phyloP scores from a whole-genome alignment of 1,284 basidiomycete genomes.

The Kwoniella shivajii region DNA sequence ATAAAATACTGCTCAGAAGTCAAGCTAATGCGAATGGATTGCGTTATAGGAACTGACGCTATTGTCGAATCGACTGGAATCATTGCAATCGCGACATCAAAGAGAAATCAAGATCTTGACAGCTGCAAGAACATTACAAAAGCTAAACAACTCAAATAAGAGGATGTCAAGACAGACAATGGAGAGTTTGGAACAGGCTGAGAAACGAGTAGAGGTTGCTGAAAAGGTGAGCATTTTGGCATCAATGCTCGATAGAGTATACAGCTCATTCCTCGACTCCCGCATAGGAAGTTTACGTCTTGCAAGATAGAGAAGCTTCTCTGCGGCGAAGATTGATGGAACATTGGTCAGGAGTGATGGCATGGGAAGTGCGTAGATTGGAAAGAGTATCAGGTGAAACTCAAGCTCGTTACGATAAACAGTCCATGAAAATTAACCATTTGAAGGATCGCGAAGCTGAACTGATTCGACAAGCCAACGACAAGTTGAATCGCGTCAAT shows the following conservation, averaged over 20 bases:
- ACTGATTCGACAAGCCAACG: conserved; percentile 22
- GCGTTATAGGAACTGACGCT: conserved; percentile 45
- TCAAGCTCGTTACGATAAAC: conserved; percentile 29
- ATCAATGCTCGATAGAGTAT: neutral
- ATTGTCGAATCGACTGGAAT: conserved; percentile 44
- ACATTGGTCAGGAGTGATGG: conserved; percentile 54
- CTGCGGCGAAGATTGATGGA: conserved; percentile 52
- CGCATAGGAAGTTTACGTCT: conserved; percentile 48
- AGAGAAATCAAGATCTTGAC: conserved; percentile 55
- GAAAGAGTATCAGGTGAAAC: conserved; percentile 34
- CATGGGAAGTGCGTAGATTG: conserved; percentile 53
- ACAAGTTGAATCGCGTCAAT: conserved; percentile 23
- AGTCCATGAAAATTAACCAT: conserved; percentile 22
- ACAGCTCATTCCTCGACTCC: conserved; percentile 2
- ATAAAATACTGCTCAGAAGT: too few relatives aligned
- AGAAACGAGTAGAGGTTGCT: conserved; percentile 51
- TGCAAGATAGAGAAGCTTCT: conserved; percentile 47
- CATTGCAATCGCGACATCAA: conserved; percentile 49
- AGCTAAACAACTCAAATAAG: conserved; percentile 53
- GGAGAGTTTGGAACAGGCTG: conserved; percentile 52
- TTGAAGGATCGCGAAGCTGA: conserved; percentile 33
- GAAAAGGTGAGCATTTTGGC: conserved; percentile 46
- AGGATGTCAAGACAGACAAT: conserved; percentile 53
- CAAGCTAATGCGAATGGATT: neutral
- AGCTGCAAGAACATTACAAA: conserved; percentile 52